A percentile compares a stretch with the other conserved stretches of the same genome.
phyloP scores from a whole-genome alignment of 345 rosid species.

The Salix dunnii region DNA sequence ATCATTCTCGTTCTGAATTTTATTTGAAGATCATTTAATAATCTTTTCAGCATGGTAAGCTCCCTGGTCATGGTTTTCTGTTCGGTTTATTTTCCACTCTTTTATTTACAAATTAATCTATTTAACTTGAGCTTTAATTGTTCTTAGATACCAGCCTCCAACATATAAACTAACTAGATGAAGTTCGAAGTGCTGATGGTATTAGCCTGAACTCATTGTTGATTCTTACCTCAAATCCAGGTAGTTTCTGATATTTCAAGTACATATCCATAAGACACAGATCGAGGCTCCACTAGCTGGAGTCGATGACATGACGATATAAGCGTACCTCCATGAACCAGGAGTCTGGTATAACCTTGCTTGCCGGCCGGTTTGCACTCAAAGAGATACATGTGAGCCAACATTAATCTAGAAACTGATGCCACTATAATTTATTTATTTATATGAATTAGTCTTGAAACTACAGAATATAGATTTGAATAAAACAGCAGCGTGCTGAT shows the following conservation, averaged over 20 bases:
- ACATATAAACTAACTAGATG: not conserved
- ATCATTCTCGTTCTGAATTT: slow-evolving; percentile 3
- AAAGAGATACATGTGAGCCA: slow-evolving; percentile 62
- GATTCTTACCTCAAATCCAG: slow-evolving; percentile 30
- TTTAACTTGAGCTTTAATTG: no score
- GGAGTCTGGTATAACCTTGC: slow-evolving; percentile 60
- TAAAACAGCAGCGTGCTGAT: slow-evolving; percentile 15
- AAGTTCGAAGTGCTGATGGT: not conserved
- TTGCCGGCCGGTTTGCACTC: slow-evolving; percentile 45
- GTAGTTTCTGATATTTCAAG: slow-evolving; percentile 43
- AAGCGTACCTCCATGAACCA: slow-evolving; percentile 65
- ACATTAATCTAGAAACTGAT: not conserved
- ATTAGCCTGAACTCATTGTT: not conserved
- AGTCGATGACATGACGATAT: slow-evolving; percentile 67
- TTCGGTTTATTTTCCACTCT: slow-evolving; percentile 4
- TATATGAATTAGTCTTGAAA: not conserved
- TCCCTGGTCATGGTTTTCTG: not conserved
- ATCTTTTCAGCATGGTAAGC: slow-evolving; percentile 36
- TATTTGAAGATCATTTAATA: slow-evolving; percentile 8
- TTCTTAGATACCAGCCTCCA: not conserved
- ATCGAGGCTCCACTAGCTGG: slow-evolving; percentile 49
- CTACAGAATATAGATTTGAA: not conserved
- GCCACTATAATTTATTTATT: not conserved
- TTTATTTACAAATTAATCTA: no score
- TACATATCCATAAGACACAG: slow-evolving; percentile 54